phyloP scores from a whole-genome alignment of 2,329 filamentous ascomycete species.

The Aspergillus brunneoviolaceus region DNA sequence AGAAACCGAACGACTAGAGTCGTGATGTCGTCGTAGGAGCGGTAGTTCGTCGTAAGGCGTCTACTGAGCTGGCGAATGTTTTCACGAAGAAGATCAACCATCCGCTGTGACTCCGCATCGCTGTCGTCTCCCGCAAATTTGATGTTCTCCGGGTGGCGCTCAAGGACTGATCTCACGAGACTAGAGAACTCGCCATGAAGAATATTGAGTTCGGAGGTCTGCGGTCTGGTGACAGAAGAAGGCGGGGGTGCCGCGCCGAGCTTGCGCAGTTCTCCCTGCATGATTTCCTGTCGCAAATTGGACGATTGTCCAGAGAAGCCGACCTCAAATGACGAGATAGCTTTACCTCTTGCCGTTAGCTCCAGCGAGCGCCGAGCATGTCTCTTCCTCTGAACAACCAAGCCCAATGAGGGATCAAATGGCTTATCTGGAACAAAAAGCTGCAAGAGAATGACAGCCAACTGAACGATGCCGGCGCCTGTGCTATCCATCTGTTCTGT shows the following conservation, averaged over 20 bases:
- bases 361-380: slow-evolving; percentile 57
- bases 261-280: slow-evolving; percentile 61
- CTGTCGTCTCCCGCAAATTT: slow-evolving; percentile 19
- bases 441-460: slow-evolving; percentile 71
- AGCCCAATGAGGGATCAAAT: slow-evolving; percentile 72
- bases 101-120: slow-evolving; percentile 26
- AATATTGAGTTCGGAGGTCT: slow-evolving; percentile 63
- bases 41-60: slow-evolving; percentile 68
- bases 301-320: slow-evolving; percentile 66
- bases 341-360: slow-evolving; percentile 58
- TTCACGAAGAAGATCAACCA: slow-evolving; percentile 46
- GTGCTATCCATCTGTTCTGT: slow-evolving; percentile 33
- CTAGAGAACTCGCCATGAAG: slow-evolving; percentile 83
- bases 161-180: slow-evolving; percentile 64
- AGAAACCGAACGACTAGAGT: slow-evolving; percentile 76
- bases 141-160: slow-evolving; percentile 36
- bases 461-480: slow-evolving; percentile 70
- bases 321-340: slow-evolving; percentile 65
- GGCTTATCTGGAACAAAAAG: slow-evolving; percentile 83
- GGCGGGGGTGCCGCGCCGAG: slow-evolving; percentile 67
- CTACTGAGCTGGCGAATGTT: slow-evolving; percentile 68
- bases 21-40: slow-evolving; percentile 82
- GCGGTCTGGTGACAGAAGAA: slow-evolving; percentile 70
- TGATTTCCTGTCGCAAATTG: slow-evolving; percentile 64
- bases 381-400: slow-evolving; percentile 62